Percentiles rank a stretch among this genome's conserved stretches.
Conservation (phyloP, 306 rosid genomes). For the Phaseolus lunatus region DNA sequence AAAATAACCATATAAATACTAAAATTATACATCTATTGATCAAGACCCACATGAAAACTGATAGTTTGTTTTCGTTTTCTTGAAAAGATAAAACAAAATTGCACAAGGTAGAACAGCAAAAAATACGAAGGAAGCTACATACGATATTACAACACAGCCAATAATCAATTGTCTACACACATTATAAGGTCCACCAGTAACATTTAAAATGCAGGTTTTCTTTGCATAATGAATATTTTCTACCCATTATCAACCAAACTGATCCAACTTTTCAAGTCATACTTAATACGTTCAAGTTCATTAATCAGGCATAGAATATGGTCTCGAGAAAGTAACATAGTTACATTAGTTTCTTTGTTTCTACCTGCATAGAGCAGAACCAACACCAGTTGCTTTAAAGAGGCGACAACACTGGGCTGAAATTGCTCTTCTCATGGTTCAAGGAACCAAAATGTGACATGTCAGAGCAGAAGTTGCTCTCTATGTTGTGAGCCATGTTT, state of each 20-base stretch:
- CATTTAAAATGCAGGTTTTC: neutral
- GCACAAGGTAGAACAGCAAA: neutral
- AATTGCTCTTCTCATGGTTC: constrained; percentile 43
- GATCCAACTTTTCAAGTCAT: constrained; percentile 40
- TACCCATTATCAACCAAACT: neutral
- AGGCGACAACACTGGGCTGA: constrained; percentile 42
- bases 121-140: neutral
- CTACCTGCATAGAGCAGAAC: constrained; percentile 15
- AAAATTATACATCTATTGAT: neutral
- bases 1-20: neutral
- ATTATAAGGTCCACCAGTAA: constrained; percentile 10
- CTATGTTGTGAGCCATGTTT: constrained; percentile 38
- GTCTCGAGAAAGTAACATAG: constrained; percentile 13
- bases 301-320: constrained; percentile 1
- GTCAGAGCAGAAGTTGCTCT: constrained; percentile 5
- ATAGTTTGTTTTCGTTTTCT: neutral
- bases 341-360: constrained; percentile 10
- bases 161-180: constrained; percentile 11
- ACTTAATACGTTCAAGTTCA: constrained; percentile 18
- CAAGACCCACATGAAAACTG: neutral
- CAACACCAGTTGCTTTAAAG: constrained; percentile 28
- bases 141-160: neutral
- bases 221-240: neutral
- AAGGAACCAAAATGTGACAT: constrained; percentile 42
- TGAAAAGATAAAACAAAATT: neutral